Conservation (phyloP, 2,329 filamentous ascomycete genomes). For the Epichloe sylvatica region DNA sequence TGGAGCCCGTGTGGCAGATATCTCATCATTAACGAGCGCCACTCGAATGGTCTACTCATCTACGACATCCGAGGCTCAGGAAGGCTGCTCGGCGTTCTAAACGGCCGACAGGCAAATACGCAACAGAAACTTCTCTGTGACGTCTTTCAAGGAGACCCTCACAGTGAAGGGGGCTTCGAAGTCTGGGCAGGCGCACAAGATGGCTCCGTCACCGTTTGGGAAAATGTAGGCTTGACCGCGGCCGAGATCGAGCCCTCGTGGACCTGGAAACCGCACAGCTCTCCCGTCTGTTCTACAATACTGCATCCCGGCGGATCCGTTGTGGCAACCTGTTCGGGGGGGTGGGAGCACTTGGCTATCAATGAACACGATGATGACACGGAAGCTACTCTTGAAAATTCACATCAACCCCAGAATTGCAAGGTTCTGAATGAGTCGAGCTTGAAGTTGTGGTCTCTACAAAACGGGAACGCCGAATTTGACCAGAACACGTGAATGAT, state of each 20-base stretch:
- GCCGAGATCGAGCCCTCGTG: conserved; percentile 33
- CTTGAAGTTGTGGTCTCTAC: conserved; percentile 7
- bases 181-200: conserved; percentile 46
- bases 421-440: conserved; percentile 5
- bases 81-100: conserved; percentile 39
- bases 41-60: conserved; percentile 39
- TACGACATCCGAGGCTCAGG: conserved; percentile 50
- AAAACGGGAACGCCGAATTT: background rate
- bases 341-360: conserved; percentile 27
- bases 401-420: background rate
- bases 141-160: conserved; percentile 31
- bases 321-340: conserved; percentile 42
- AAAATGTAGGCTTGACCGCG: conserved; percentile 34
- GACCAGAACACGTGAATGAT: background rate
- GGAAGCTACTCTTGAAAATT: background rate
- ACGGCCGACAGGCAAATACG: conserved; percentile 33
- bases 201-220: conserved; percentile 44
- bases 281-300: conserved; percentile 34
- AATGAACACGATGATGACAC: background rate
- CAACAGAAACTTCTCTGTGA: conserved; percentile 45
- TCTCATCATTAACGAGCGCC: conserved; percentile 47
- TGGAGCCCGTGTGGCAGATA: conserved; percentile 54
- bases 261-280: conserved; percentile 34
- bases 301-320: conserved; percentile 43
- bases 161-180: conserved; percentile 34